These are phyloP conservation scores for Tolypocladium sp. DNA, from an alignment of 2,329 filamentous ascomycete genomes.

Conservation along the genomic window DNA sequence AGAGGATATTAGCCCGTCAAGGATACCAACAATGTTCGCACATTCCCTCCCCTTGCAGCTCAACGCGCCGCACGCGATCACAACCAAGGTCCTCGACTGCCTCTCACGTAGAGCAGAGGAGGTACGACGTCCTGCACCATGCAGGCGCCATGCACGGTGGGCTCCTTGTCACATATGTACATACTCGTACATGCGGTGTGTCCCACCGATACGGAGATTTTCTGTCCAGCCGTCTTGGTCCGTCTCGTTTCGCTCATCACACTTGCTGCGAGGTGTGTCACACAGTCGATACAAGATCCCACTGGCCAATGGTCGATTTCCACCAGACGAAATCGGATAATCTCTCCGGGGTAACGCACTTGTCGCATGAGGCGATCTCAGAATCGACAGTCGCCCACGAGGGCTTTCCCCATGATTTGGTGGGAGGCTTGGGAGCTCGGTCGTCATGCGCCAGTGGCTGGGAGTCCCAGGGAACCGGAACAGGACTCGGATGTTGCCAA, in stretches of 20 bases:
- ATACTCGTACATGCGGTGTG: background rate
- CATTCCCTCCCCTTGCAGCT: background rate
- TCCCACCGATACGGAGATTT: background rate
- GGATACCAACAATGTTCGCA: background rate
- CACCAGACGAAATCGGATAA: background rate
- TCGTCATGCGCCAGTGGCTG: background rate
- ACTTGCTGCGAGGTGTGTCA: background rate
- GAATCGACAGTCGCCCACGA: background rate
- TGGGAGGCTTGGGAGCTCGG: background rate
- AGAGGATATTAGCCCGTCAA: background rate
- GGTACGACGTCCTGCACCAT: background rate
- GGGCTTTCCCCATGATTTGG: background rate
- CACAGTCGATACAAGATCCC: background rate
- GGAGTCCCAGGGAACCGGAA: background rate
- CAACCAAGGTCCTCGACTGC: background rate
- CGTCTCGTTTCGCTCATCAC: background rate
- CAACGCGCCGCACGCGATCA: background rate
- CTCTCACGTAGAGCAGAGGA: background rate
- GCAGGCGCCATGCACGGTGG: background rate
- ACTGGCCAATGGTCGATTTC: background rate
- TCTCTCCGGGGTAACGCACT: background rate
- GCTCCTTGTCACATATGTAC: background rate
- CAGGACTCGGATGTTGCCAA: background rate
- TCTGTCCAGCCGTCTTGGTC: background rate
- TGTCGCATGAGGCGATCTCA: conserved; percentile 1